Base-by-base conservation (phyloP, 176 grass and related monocot species). In the Thalia dealbata region DNA sequence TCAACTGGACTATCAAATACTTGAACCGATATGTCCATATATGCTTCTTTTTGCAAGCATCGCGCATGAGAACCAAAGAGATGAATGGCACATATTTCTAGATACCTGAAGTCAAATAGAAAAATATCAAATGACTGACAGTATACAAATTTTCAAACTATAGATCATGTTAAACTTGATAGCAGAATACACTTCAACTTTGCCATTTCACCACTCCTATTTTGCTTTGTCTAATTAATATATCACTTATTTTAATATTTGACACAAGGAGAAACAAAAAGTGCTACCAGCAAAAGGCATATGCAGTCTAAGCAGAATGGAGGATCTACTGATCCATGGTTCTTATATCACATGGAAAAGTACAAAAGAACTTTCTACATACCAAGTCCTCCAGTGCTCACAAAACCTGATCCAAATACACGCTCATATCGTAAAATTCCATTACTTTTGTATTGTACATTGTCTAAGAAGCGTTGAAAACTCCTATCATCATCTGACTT, bases 381-480 rank as follows among this genome's bases (percentile, higher is more conserved):
- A 99, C 90, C 90, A 5, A 93, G 28, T 88, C 90, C 95, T 83
- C 95, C 95, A 3, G 95, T 93, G 85, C 95, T 99, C n/a, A 99
- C 95, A 93, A 55, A 99, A 32, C 90, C 95, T 69, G 88, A 82
- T 75, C 95, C 95, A 77, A 99, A 99, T 35, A 99, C 77, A 42
- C 85, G 87, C 58, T 99, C 95, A 45, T 99, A 99, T 9, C 95
- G 90, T 73, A 99, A 83, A 77, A 99, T 99, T 15, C 95, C 90
- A 76, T 19, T 93, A 32, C 78, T 86, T 80, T 99, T 99, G 74
- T 99, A 99, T 50, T 99, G 95, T 28, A 93, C 95, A 61, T 86
- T 99, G 83, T 99, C 95, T 79, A 99, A 74, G 74, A 99, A 99
- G 16, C 79, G 88, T 69, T 99, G 90, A 50, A 99, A 99, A 48